phyloP scores from a whole-genome alignment of 2,329 filamentous ascomycete species.

The Pleurostoma richardsiae region DNA sequence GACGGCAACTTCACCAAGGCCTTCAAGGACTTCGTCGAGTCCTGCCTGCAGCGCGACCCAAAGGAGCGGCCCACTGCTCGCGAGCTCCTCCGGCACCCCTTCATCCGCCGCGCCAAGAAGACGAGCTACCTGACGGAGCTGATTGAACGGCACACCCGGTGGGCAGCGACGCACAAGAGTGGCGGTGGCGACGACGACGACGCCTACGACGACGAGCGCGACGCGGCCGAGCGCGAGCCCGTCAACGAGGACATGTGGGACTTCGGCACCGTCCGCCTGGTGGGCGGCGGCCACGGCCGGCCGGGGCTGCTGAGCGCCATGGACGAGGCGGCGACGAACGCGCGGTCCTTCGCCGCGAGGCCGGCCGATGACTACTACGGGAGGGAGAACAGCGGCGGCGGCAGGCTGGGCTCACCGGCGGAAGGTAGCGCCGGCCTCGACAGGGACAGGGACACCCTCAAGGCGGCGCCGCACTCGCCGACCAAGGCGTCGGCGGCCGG shows the following conservation, averaged over 20 bases:
- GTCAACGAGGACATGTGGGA: slow-evolving; percentile 91
- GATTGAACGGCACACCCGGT: slow-evolving; percentile 85
- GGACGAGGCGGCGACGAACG: slow-evolving; percentile 78
- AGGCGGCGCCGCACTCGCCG: slow-evolving; percentile 23
- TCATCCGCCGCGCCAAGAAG: slow-evolving; percentile 87
- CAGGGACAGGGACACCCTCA: slow-evolving; percentile 48
- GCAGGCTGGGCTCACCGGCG: slow-evolving; percentile 20
- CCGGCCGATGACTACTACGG: slow-evolving; percentile 50
- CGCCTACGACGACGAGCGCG: slow-evolving; percentile 47
- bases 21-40: slow-evolving; percentile 79
- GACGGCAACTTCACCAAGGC: slow-evolving; percentile 76
- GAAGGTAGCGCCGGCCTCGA: slow-evolving; percentile 44
- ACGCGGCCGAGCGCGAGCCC: slow-evolving; percentile 47
- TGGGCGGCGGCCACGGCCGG: slow-evolving; percentile 59
- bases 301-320: slow-evolving; percentile 63
- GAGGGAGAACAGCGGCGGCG: slow-evolving; percentile 26
- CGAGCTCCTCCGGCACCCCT: slow-evolving; percentile 84
- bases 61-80: slow-evolving; percentile 81
- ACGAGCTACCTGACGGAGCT: slow-evolving; percentile 95
- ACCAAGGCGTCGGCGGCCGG: slow-evolving; percentile 30
- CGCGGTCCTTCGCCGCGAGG: slow-evolving; percentile 48
- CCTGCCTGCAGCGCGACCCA: slow-evolving; percentile 85
- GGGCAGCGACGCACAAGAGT: slow-evolving; percentile 75
- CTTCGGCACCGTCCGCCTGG: slow-evolving; percentile 88
- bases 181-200: slow-evolving; percentile 58